A percentile compares a stretch with the other conserved stretches of the same genome.
These are phyloP conservation scores for Lactarius hatsudake DNA, from an alignment of 768 basidiomycete genomes.

Conservation along the genomic window DNA sequence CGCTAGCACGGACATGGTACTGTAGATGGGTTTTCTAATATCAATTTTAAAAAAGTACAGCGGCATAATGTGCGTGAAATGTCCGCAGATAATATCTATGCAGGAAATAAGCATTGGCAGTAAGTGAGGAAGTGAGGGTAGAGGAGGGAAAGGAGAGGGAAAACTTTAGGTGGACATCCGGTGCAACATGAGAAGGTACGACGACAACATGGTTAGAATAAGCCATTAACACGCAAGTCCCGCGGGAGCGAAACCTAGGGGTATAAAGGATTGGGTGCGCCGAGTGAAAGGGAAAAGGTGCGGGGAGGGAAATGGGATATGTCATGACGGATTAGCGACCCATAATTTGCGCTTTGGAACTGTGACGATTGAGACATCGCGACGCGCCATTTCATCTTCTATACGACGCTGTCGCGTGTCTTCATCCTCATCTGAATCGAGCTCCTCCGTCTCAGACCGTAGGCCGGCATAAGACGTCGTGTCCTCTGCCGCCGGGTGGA, in stretches of 20 bases:
- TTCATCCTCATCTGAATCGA: constrained; percentile 73
- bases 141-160: not conserved
- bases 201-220: constrained; percentile 11
- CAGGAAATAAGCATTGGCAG: constrained; percentile 19
- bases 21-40: constrained; percentile 23
- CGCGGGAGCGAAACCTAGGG: constrained; percentile 3
- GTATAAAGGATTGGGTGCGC: constrained; percentile 8
- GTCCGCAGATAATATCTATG: constrained; percentile 29
- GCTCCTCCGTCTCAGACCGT: constrained; percentile 39
- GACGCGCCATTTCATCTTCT: constrained; percentile 77
- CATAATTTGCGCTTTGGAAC: constrained; percentile 72
- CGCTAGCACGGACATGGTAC: constrained; percentile 24
- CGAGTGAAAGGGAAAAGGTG: not conserved
- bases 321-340: constrained; percentile 62
- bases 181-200: constrained; percentile 12
- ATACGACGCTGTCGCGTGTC: constrained; percentile 69
- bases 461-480: constrained; percentile 49
- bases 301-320: not conserved
- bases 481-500: constrained; percentile 48
- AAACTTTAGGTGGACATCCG: constrained; percentile 34
- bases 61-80: constrained; percentile 22
- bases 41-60: constrained; percentile 30
- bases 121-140: constrained; percentile 2
- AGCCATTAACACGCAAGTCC: constrained; percentile 14
- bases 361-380: constrained; percentile 78